Base-by-base conservation (phyloP, 2,329 filamentous ascomycete genomes). In the Fusarium newnesense region DNA sequence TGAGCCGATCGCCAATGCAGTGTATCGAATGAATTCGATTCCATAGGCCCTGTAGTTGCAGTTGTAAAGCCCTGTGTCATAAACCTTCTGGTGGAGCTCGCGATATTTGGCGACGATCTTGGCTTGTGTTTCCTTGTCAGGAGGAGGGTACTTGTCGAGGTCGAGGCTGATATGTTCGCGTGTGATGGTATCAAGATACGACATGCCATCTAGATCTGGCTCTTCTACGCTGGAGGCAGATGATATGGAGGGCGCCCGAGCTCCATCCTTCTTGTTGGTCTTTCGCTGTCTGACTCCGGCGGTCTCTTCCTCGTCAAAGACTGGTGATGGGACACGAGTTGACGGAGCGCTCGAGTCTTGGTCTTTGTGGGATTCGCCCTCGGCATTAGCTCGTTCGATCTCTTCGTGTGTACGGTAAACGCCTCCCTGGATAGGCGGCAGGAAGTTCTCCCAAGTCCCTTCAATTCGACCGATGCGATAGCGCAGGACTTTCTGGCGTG, bases 381-480 rank as follows among this genome's bases (percentile, higher is more conserved):
- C 66, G 19, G 63, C 32, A 13, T 75, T 65, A 24, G 69, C 62
- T 49, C 70, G 80, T 49, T 84, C 81, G 12, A 82, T 80, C 32
- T 83, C 79, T 52, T 73, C 72, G 21, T 80, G 77, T 28, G 84
- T 82, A 73, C 92, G 88, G 81, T 95, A 97, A 66, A 87, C 87
- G 46, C 96, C 96, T 64, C 95, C 95, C 82, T 98, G 96, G 59
- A 98, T 96, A 1, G 96, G 96, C 9, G 96, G 95, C 11, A 93
- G 78, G 79, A 98, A 97, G 81, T 98, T 98, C 70, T 85, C 85
- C 96, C 96, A 99, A 69, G 85, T 86, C 36, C 94, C 94, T 79
- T 96, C 89, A 65, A 97, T 90, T 72, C 87, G 89, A 49, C 96
- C 96, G 77, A 98, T 94, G 72, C 94, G 91, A 80, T 95, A 98